A percentile compares a stretch with the other conserved stretches of the same genome.
These are phyloP conservation scores for Lipomyces starkeyi DNA, from an alignment of 805 yeast genomes.

Conservation along the genomic window DNA sequence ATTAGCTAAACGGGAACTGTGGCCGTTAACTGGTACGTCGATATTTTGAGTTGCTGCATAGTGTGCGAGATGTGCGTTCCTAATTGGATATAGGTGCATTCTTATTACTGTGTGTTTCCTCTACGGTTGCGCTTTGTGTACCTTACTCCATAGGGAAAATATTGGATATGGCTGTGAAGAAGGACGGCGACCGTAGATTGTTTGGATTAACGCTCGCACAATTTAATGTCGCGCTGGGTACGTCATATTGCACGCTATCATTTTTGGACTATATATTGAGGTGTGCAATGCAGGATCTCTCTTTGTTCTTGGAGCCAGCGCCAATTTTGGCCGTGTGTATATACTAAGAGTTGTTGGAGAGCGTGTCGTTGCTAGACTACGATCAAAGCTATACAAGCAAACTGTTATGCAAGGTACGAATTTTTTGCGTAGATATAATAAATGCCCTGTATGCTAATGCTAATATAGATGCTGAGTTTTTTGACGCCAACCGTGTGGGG, in stretches of 20 bases:
- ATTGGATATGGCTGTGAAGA: constrained; percentile 67
- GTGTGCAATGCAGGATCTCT: constrained; percentile 43
- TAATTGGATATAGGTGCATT: constrained; percentile 56
- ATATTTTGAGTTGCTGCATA: neutral
- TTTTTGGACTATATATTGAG: neutral
- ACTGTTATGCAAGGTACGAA: constrained; percentile 63
- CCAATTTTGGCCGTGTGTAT: constrained; percentile 80
- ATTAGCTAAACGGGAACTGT: constrained; percentile 62
- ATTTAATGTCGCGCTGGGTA: constrained; percentile 65
- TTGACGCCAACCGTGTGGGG: constrained; percentile 88
- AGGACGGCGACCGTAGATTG: constrained; percentile 45
- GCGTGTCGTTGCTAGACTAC: constrained; percentile 79
- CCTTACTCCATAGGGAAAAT: constrained; percentile 86
- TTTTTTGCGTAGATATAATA: neutral
- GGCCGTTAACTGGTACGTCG: constrained; percentile 60
- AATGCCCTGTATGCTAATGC: neutral
- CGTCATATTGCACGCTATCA: constrained; percentile 41
- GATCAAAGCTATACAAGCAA: constrained; percentile 76
- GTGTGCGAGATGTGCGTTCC: neutral
- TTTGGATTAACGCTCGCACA: constrained; percentile 65
- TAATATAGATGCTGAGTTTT: constrained; percentile 71
- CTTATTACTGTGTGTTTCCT: constrained; percentile 65
- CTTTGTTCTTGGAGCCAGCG: constrained; percentile 73
- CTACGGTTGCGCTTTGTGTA: constrained; percentile 78
- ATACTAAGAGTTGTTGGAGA: constrained; percentile 82